Conservation (phyloP, 768 basidiomycete species). For the Amylocystis lapponica region DNA sequence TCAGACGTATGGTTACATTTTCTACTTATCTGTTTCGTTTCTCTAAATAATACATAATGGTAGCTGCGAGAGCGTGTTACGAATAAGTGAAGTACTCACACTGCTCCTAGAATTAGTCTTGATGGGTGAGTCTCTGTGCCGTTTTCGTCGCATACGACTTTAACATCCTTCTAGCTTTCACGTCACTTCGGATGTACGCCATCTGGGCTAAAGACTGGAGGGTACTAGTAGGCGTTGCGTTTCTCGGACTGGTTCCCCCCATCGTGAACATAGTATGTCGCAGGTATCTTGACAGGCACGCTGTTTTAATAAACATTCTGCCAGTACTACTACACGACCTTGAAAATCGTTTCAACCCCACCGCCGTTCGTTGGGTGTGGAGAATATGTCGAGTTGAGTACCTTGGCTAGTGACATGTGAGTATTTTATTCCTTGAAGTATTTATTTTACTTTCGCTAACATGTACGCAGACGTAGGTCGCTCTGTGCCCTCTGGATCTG, state of each 20-base stretch:
- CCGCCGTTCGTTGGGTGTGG: slow-evolving; percentile 4
- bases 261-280: slow-evolving; percentile 1
- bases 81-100: background rate
- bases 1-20: too few relatives aligned
- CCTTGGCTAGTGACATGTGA: background rate
- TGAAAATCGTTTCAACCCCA: background rate
- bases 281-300: too few relatives aligned
- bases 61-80: background rate
- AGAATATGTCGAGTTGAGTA: background rate
- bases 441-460: too few relatives aligned
- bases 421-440: background rate
- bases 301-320: background rate
- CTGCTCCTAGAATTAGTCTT: background rate
- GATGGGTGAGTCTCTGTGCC: background rate
- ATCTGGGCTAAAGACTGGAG: slow-evolving; percentile 1
- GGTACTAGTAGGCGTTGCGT: background rate
- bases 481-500: too few relatives aligned
- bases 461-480: too few relatives aligned
- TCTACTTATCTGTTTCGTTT: too few relatives aligned
- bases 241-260: slow-evolving; percentile 1
- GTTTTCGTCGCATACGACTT: background rate
- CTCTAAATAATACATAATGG: too few relatives aligned
- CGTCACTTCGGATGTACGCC: slow-evolving; percentile 3
- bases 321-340: slow-evolving; percentile 3
- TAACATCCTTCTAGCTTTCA: background rate